Conservation (phyloP, 306 rosid species). For the Begonia loranthoides region DNA sequence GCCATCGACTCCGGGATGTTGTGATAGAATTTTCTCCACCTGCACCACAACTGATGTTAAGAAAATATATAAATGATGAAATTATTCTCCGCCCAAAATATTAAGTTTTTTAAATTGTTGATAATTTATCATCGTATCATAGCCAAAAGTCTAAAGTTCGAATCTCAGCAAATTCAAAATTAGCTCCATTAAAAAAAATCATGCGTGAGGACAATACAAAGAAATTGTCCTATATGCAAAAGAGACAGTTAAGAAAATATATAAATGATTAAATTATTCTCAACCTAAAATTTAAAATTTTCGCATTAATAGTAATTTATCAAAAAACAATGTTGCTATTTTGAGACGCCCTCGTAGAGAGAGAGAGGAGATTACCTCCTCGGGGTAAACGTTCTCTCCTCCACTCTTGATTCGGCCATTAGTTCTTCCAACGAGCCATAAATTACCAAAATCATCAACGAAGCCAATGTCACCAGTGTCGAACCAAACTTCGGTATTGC, state of each 20-base stretch:
- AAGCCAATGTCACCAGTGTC: conserved; percentile 91
- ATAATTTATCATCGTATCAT: too few relatives aligned
- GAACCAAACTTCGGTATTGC: conserved; percentile 43
- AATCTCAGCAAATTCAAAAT: not conserved
- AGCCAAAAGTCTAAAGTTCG: not conserved
- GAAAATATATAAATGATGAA: not conserved
- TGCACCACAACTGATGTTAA: conserved; percentile 11
- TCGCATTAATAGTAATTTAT: too few relatives aligned
- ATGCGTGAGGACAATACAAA: not conserved
- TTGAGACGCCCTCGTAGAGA: not conserved
- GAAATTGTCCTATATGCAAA: not conserved
- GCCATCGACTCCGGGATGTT: conserved; percentile 60
- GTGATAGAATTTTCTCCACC: conserved; percentile 60
- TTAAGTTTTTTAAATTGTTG: too few relatives aligned
- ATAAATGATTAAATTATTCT: too few relatives aligned
- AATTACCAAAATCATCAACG: conserved; percentile 42
- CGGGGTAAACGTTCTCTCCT: conserved; percentile 87
- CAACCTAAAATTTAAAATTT: not conserved
- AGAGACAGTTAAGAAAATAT: not conserved
- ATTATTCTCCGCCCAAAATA: too few relatives aligned
- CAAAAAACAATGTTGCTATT: not conserved
- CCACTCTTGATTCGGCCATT: conserved; percentile 81
- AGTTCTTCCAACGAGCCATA: conserved; percentile 76
- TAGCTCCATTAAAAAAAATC: not conserved
- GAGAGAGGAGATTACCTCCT: conserved; percentile 65